Evolutionary conservation across 75 land plant species (phyloP).

Genomic region (Picea sitchensis): DNA sequence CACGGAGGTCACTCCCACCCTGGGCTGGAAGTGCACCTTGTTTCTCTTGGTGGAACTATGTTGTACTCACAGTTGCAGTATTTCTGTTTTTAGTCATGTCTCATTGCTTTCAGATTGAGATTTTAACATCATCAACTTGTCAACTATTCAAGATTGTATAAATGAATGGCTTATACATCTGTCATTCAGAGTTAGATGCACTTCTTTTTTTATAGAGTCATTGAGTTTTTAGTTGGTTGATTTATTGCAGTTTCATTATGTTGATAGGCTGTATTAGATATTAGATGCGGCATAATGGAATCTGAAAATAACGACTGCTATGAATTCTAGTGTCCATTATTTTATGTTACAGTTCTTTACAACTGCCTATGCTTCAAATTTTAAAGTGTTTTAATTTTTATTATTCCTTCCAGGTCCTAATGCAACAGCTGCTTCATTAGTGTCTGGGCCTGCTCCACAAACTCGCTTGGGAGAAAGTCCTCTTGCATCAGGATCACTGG

Average conservation of each 20-base stretch:
- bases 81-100: not conserved
- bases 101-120: not conserved
- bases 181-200: not conserved
- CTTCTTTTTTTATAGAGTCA: not conserved
- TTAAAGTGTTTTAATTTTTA: not conserved
- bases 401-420: constrained; percentile 4
- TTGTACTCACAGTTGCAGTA: not conserved
- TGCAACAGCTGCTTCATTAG: not conserved
- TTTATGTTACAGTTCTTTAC: constrained; percentile 1
- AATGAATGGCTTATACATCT: not conserved
- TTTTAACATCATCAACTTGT: not conserved
- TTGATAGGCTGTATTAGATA: not conserved
- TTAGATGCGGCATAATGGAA: not conserved
- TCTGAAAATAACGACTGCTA: not conserved
- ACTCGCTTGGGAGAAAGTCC: not conserved
- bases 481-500: not conserved
- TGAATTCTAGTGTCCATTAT: not conserved
- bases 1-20: no score
- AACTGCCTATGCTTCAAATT: not conserved
- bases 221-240: not conserved
- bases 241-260: not conserved
- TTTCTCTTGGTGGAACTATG: no score
- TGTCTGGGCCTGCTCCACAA: not conserved
- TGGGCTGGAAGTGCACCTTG: not conserved
- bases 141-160: not conserved